Evolutionary conservation across 257 asterid genomes (phyloP), one percentile per base, ranked within the genome.

Genomic region (Salvia miltiorrhiza): DNA sequence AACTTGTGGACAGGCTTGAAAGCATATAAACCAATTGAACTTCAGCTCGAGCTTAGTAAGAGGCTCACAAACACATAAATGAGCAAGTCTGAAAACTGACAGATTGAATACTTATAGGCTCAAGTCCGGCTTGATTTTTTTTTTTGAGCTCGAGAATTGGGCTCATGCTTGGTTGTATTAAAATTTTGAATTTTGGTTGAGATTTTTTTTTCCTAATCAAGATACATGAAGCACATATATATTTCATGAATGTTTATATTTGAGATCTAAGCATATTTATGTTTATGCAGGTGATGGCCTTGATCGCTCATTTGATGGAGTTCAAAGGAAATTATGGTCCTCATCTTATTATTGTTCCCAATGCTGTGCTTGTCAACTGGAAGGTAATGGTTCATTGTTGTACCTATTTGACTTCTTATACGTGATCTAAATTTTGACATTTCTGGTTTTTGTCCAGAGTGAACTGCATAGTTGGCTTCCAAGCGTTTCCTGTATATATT

Each of bases 351-450:
- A 85, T 94, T 74, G 99, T 94, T 74, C 99, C 99, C 50, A 94
- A 94, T 84, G 99, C 99, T 73, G 99, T 94, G 81, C 83, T 94
- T 57, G 99, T 94, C 67, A 94, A 94, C 85, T 94, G 99, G 99
- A 94, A 94, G 98, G 99, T 94, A 58, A 69, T 40, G 73, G 43
- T 52, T 44, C 57, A 33, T 77, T 53, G 56, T 48, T 55, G 39
- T 73, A 59, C 10, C 65, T 63, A 40, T 65, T 77, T 58, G 43
- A 57, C 10, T 55, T 48, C 28, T 59, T 69, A 7, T 26, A 17
- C 44, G 52, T 23, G 35, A 44, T 70, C 21, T 67, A 10, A 52
- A n/a, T 45, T 50, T 55, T 60, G 10, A 58, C 74, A 24, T 33
- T 63, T 39, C 79, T 81, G 74, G 78, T 74, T 71, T 63, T 50